Percentiles rank a stretch among this genome's conserved stretches.
Evolutionary conservation across 345 rosid species (phyloP).

Genomic region (Nephelium lappaceum): DNA sequence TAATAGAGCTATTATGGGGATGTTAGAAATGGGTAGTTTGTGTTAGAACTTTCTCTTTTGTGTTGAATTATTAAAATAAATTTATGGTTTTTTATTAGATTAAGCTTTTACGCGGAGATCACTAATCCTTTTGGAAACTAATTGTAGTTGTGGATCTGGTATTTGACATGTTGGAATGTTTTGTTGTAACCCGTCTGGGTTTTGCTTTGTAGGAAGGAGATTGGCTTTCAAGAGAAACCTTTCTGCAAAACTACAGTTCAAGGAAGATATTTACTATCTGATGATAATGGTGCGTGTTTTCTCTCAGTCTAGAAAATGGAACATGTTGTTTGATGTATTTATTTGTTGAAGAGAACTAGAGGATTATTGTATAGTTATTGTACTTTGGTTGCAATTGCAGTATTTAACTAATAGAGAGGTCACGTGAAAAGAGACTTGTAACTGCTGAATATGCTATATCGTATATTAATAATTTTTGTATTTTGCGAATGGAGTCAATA

Average conservation of each 20-base stretch:
- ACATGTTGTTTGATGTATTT: background rate
- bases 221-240: constrained; percentile 50
- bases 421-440: too few species aligned
- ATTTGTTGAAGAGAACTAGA: background rate
- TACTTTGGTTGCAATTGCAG: background rate
- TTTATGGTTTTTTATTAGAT: background rate
- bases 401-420: background rate
- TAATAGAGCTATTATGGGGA: background rate
- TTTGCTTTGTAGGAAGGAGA: constrained; percentile 53
- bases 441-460: too few species aligned
- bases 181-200: background rate
- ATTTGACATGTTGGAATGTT: background rate
- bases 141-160: background rate
- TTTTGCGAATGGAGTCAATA: too few species aligned
- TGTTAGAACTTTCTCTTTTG: background rate
- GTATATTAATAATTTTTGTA: too few species aligned
- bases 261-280: constrained; percentile 85
- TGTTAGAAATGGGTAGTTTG: background rate
- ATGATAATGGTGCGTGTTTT: constrained; percentile 62
- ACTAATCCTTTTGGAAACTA: background rate
- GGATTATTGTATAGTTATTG: background rate
- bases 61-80: background rate
- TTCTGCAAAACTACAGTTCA: constrained; percentile 79
- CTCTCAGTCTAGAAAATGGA: background rate
- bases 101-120: background rate